Base-by-base conservation (phyloP, 768 basidiomycete species). In the Boletellus sp. region DNA sequence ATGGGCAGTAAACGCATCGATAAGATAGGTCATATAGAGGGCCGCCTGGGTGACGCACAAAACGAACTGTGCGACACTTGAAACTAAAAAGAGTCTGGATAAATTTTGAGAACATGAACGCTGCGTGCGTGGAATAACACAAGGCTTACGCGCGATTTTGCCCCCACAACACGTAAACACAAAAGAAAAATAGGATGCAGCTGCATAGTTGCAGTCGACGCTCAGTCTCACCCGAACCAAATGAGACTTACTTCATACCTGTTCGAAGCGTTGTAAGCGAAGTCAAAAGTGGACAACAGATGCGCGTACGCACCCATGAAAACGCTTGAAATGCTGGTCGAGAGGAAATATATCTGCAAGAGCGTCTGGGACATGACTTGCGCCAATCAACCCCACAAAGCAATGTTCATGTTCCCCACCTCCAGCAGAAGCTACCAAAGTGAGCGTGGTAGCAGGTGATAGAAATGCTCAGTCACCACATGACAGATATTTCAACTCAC, bases 241-340 rank as follows among this genome's bases (percentile, higher is more conserved):
- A n/a, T 2, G 1, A 4, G 24, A 13, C 58, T 15, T 47, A 59
- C 58, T 60, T 59, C 41, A 59, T 59, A 32, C 58, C 58, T 59
- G 6, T 35, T 28, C 13, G 19, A 23, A 37, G 17, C 10, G 13
- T 23, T 26, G 31, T 55, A 34, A 52, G 35, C 20, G 19, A 11
- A 11, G 23, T 13, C 1, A 35, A 11, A 35, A 15, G 19, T 11
- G 5, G 32, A 42, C 8, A 15, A 1, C n/a, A n/a, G n/a, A 12
- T 24, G 6, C 3, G 37, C 9, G 28, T 19, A 49, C 59, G 16
- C 34, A 62, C 61, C 61, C 39, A 37, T 31, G 32, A 58, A 32
- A 15, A 62, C 11, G 9, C 23, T 36, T 10, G 57, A 46, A 9
- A 62, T 6, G 35, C 43, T 43, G 1, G 44, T 40, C 31, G 48